Percentiles rank a stretch among this genome's conserved stretches.
Evolutionary conservation across 106 monocot genomes (phyloP).

Genomic region (Apostasia ramifera): DNA sequence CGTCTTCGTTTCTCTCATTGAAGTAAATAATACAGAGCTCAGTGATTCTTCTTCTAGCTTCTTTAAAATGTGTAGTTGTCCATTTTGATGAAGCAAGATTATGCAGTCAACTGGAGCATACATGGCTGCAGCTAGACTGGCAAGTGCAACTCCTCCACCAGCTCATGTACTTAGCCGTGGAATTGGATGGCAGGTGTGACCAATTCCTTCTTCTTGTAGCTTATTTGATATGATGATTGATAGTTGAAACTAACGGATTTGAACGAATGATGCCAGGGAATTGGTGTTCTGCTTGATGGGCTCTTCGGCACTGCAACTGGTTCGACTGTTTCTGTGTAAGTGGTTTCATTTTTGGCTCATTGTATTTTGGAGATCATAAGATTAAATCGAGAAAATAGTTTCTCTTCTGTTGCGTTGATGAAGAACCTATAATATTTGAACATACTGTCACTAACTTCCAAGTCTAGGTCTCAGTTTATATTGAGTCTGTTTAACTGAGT

Average conservation of each 20-base stretch:
- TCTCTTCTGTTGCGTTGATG: no score
- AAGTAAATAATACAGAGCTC: conserved; percentile 18
- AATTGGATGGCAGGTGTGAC: conserved; percentile 68
- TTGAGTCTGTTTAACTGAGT: no score
- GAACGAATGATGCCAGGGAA: conserved; percentile 24
- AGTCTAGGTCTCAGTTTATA: no score
- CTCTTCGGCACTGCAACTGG: conserved; percentile 56
- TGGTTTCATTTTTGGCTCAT: neutral
- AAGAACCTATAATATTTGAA: no score
- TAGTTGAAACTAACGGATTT: neutral
- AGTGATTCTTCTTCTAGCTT: neutral
- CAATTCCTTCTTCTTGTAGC: neutral
- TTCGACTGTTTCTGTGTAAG: conserved; percentile 75
- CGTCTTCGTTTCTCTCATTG: conserved; percentile 45
- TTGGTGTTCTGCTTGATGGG: conserved; percentile 56
- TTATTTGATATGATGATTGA: neutral
- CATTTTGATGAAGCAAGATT: neutral
- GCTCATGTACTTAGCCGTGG: conserved; percentile 69
- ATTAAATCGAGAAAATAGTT: no score
- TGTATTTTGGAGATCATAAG: no score
- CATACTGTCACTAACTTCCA: no score
- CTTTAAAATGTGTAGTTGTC: neutral
- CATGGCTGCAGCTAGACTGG: conserved; percentile 47
- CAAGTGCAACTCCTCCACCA: conserved; percentile 71
- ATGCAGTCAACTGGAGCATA: conserved; percentile 61